Percentiles rank a stretch among this genome's conserved stretches.
These are phyloP conservation scores for Colletotrichum sp. DNA, from an alignment of 2,329 filamentous ascomycete genomes.

Conservation along the genomic window DNA sequence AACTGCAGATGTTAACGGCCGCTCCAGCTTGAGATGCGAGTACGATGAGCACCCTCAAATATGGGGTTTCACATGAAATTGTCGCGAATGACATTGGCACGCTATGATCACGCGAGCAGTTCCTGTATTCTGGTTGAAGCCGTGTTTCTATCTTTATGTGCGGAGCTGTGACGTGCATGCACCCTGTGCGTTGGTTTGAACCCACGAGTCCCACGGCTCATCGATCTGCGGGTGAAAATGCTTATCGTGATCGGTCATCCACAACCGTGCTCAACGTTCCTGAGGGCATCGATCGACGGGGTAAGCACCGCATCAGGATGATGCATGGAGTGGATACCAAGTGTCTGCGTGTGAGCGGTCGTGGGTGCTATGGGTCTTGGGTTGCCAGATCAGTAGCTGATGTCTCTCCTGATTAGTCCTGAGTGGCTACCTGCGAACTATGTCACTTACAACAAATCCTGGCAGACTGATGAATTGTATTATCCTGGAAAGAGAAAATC, in stretches of 20 bases:
- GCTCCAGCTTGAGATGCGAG: background rate
- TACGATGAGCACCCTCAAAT: background rate
- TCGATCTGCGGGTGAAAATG: background rate
- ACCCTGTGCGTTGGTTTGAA: background rate
- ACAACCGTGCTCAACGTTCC: background rate
- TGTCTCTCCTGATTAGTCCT: background rate
- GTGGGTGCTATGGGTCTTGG: background rate
- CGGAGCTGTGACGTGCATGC: background rate
- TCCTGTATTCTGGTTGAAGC: background rate
- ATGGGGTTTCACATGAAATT: background rate
- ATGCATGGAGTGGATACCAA: background rate
- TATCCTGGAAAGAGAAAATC: background rate
- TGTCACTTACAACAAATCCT: too few species aligned
- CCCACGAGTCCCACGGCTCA: background rate
- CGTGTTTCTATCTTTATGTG: background rate
- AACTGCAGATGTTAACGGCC: accelerated
- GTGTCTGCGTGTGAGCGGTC: background rate
- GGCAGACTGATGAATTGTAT: background rate
- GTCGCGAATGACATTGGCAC: background rate
- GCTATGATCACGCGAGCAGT: background rate
- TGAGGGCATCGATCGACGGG: background rate
- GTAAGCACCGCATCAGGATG: background rate
- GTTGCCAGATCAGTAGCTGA: background rate
- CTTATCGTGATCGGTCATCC: background rate
- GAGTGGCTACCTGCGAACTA: background rate